phyloP scores from a whole-genome alignment of 75 land plant genomes.

The Adiantum capillusveneris region DNA sequence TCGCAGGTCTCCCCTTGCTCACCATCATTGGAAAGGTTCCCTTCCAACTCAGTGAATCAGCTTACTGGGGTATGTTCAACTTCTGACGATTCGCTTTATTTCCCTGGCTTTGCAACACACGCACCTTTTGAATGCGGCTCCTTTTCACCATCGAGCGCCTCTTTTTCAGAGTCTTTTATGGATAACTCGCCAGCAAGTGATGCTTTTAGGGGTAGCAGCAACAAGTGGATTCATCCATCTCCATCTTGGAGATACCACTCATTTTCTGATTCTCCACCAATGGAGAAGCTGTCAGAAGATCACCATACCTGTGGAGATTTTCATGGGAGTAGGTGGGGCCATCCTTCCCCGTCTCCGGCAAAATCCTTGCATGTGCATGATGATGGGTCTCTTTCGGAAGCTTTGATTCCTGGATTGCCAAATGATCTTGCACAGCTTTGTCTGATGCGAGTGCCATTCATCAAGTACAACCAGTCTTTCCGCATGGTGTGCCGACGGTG shows the following conservation, averaged over 20 bases:
- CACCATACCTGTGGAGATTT: background rate
- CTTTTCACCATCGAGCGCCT: background rate
- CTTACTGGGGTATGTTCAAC: background rate
- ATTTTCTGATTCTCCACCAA: background rate
- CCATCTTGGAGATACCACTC: background rate
- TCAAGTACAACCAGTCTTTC: slow-evolving; percentile 12
- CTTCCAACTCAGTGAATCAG: background rate
- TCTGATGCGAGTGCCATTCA: slow-evolving; percentile 16
- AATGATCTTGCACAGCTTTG: slow-evolving; percentile 21
- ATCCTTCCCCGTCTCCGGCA: background rate
- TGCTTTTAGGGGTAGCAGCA: background rate
- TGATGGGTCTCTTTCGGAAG: background rate
- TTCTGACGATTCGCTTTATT: slow-evolving; percentile 1
- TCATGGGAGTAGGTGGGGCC: background rate
- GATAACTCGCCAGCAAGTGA: too few species aligned
- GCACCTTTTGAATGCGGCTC: background rate
- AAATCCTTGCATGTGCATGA: background rate
- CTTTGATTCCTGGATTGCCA: slow-evolving; percentile 21
- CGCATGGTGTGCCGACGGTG: slow-evolving; percentile 12
- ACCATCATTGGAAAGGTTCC: background rate
- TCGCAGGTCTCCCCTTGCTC: background rate
- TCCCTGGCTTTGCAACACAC: slow-evolving; percentile 1
- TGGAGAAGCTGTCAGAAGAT: background rate
- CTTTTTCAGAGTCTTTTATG: too few species aligned
- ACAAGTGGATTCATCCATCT: background rate